A percentile compares a stretch with the other conserved stretches of the same genome.
These are phyloP conservation scores for Actinomortierella ambigua DNA, from an alignment of 371 early-diverging fungal genomes.

Conservation along the genomic window DNA sequence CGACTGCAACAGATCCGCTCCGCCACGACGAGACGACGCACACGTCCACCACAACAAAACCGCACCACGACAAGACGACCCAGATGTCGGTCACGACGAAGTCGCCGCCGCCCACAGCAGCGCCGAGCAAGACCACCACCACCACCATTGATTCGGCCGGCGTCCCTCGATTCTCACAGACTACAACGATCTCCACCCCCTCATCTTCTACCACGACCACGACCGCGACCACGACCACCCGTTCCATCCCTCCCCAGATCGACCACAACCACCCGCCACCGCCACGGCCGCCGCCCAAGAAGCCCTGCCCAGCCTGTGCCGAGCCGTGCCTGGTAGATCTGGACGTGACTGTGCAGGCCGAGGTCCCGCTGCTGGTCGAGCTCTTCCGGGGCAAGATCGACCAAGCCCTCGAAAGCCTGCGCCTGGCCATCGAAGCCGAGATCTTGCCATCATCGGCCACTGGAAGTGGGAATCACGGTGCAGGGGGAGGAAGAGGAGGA, in stretches of 20 bases:
- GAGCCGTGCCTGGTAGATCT: constrained; percentile 13
- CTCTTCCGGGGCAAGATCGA: constrained; percentile 37
- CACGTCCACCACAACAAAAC: too few species aligned
- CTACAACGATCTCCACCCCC: too few species aligned
- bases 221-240: not conserved
- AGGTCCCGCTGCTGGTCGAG: constrained; percentile 6
- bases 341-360: constrained; percentile 7
- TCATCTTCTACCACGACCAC: not conserved
- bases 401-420: constrained; percentile 42
- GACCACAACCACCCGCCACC: not conserved
- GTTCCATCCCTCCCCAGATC: not conserved
- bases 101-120: not conserved
- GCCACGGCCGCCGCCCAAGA: not conserved
- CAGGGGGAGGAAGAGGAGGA: too few species aligned
- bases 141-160: too few species aligned
- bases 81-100: not conserved
- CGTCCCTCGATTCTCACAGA: too few species aligned
- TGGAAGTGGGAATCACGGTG: too few species aligned
- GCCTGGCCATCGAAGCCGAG: constrained; percentile 7
- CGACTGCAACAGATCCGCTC: not conserved
- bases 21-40: not conserved
- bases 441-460: not conserved
- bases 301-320: constrained; percentile 10
- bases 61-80: too few species aligned
- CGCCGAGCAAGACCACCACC: not conserved